Evolutionary conservation across 768 basidiomycete genomes (phyloP).

Genomic region (Trametes villosa): DNA sequence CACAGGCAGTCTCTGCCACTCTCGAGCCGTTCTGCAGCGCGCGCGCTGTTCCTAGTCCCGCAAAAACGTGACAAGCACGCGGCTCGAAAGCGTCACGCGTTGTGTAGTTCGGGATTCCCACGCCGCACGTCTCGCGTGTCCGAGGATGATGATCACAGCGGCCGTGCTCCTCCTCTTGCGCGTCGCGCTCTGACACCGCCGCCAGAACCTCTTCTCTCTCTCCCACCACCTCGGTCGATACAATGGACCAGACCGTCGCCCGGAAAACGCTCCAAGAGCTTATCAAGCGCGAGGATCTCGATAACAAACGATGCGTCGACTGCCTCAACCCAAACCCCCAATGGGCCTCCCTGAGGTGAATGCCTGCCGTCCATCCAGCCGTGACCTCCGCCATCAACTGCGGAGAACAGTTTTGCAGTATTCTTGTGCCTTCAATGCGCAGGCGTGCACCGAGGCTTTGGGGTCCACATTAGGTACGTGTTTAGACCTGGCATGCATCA

Average conservation of each 20-base stretch:
- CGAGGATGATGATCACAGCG: conserved; percentile 17
- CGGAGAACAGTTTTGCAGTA: conserved; percentile 66
- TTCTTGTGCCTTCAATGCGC: conserved; percentile 93
- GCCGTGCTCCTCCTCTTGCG: conserved; percentile 9
- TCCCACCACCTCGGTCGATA: conserved; percentile 8
- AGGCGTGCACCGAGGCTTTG: conserved; percentile 85
- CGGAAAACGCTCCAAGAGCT: conserved; percentile 78
- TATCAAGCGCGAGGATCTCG: conserved; percentile 68
- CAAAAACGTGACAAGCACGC: conserved; percentile 12
- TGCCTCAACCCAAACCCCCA: conserved; percentile 92
- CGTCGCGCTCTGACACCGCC: conserved; percentile 6
- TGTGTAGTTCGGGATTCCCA: conserved; percentile 20
- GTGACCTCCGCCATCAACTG: conserved; percentile 5
- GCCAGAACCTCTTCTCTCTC: conserved; percentile 1
- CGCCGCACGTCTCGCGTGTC: conserved; percentile 10
- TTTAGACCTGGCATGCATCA: background rate
- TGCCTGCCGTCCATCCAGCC: conserved; percentile 3
- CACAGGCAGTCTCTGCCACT: background rate
- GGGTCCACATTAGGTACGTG: conserved; percentile 84
- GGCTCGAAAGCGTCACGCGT: conserved; percentile 10
- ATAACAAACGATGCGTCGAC: conserved; percentile 81
- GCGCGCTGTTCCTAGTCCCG: conserved; percentile 4
- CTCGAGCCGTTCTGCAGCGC: background rate
- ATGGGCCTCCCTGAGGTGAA: conserved; percentile 86
- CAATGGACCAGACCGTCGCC: conserved; percentile 62